A percentile compares a stretch with the other conserved stretches of the same genome.
phyloP scores from a whole-genome alignment of 345 rosid species.

The Linum lewisii region DNA sequence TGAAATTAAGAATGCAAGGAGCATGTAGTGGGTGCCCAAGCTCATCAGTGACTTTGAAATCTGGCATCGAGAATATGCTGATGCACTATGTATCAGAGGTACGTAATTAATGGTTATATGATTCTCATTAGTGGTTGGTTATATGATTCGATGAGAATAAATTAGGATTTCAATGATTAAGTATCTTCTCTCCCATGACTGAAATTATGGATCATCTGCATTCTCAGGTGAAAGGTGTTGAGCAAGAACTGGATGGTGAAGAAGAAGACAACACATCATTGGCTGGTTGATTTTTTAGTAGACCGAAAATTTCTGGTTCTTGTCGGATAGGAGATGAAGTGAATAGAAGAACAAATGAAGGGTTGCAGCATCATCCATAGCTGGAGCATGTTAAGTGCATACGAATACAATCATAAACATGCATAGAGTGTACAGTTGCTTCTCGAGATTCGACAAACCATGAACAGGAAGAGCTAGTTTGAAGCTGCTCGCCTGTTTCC shows the following conservation, averaged over 20 bases:
- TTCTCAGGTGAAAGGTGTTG: conserved; percentile 74
- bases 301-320: neutral
- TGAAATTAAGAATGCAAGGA: conserved; percentile 93
- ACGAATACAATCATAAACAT: too few species aligned
- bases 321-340: neutral
- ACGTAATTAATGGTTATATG: conserved; percentile 12
- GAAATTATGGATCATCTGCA: conserved; percentile 2
- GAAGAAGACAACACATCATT: conserved; percentile 19
- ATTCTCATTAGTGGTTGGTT: too few species aligned
- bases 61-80: conserved; percentile 96
- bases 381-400: too few species aligned
- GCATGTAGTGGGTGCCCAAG: conserved; percentile 99
- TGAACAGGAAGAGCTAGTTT: too few species aligned
- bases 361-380: too few species aligned
- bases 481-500: too few species aligned
- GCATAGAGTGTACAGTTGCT: too few species aligned
- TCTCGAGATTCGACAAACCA: too few species aligned
- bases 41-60: conserved; percentile 93
- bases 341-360: too few species aligned
- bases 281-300: neutral
- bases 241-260: conserved; percentile 75
- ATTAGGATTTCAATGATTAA: conserved; percentile 3
- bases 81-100: conserved; percentile 99
- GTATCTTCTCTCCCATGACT: conserved; percentile 4
- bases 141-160: neutral